These are phyloP conservation scores for Aspergillus pseudoviridinutans DNA, from an alignment of 2,329 filamentous ascomycete genomes.

Conservation along the genomic window DNA sequence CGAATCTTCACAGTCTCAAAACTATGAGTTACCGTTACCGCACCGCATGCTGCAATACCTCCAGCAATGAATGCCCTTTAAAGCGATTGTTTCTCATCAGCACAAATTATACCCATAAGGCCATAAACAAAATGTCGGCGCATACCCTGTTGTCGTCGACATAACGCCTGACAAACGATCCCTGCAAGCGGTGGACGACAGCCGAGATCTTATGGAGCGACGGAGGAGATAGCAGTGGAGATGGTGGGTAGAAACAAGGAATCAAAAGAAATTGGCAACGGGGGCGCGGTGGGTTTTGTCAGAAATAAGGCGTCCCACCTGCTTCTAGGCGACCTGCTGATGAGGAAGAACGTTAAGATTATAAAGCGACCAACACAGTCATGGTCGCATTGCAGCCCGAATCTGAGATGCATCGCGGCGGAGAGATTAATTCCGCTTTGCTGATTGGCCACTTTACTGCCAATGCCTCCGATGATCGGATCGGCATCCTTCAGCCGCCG, in stretches of 20 bases:
- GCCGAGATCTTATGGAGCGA: not conserved
- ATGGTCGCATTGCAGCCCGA: constrained; percentile 1
- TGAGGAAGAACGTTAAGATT: not conserved
- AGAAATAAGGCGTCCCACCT: not conserved
- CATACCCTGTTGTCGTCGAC: constrained; percentile 53
- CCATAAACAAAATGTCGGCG: not conserved
- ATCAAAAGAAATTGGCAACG: not conserved
- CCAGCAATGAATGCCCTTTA: constrained; percentile 84
- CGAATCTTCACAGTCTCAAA: constrained; percentile 99
- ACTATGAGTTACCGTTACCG: constrained; percentile 93
- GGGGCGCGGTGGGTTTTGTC: not conserved
- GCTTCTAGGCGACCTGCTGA: not conserved
- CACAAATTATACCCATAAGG: not conserved
- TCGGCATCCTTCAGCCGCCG: constrained; percentile 14
- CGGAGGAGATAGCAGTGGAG: not conserved
- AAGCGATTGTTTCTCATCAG: constrained; percentile 6
- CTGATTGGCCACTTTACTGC: not conserved
- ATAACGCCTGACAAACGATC: constrained; percentile 31
- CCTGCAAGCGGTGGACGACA: constrained; percentile 15
- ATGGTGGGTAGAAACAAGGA: not conserved
- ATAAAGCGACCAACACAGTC: not conserved
- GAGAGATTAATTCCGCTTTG: constrained; percentile 1
- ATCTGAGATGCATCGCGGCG: constrained; percentile 10
- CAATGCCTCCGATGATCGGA: constrained; percentile 16
- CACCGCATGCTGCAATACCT: constrained; percentile 93